Conservation (phyloP, 2,329 filamentous ascomycete species). For the Curvularia spicifera region DNA sequence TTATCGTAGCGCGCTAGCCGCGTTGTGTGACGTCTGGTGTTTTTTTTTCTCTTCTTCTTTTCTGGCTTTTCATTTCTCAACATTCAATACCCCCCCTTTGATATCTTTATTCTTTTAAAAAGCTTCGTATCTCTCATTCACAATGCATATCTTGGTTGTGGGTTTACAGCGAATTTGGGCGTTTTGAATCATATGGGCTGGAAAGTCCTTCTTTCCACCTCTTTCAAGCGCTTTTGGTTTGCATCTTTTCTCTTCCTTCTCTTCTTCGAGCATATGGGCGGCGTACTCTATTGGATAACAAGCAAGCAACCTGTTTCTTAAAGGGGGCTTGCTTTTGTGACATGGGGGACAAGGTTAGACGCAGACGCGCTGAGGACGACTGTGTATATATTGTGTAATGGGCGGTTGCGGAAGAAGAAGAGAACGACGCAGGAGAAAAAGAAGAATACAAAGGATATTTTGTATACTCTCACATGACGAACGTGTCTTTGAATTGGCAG, state of each 20-base stretch:
- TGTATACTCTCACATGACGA: neutral
- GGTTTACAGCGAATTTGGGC: neutral
- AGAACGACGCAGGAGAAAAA: neutral
- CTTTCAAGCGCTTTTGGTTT: neutral
- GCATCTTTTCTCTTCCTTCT: neutral
- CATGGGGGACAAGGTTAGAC: neutral
- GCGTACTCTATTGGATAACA: neutral
- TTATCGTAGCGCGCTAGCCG: neutral
- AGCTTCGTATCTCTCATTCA: neutral
- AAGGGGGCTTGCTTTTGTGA: neutral
- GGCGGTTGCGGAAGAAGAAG: slow-evolving; percentile 3
- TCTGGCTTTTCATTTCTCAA: neutral
- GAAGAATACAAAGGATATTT: neutral
- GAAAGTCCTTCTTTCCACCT: neutral
- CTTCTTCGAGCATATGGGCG: neutral
- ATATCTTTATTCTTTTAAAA: neutral
- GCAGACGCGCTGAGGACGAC: neutral
- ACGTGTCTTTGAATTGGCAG: no score
- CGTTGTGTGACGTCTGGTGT: neutral
- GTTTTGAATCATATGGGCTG: neutral
- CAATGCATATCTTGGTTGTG: neutral
- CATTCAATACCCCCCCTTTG: neutral
- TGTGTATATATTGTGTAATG: slow-evolving; percentile 9
- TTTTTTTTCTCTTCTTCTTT: neutral
- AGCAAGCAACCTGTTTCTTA: neutral